Conservation (phyloP, 768 basidiomycete species). For the Mrakia gelida region DNA sequence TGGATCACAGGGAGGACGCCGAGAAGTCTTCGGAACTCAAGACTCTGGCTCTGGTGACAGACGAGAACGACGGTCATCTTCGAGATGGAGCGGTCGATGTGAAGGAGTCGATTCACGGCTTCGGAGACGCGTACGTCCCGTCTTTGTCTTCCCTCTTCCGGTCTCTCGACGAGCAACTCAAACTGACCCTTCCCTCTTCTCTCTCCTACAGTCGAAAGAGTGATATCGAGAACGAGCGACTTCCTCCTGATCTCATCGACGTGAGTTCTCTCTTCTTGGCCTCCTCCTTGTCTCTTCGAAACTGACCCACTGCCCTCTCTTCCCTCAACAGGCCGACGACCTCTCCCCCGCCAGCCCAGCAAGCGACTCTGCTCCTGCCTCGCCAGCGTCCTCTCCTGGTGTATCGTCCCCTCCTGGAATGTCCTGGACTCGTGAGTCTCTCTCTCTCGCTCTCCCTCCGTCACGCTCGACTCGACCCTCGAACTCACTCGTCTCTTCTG, state of each 20-base stretch:
- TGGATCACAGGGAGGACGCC: conserved; percentile 74
- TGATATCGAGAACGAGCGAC: conserved; percentile 96
- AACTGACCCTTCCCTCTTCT: background rate
- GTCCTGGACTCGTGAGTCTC: conserved; percentile 41
- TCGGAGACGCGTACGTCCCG: conserved; percentile 84
- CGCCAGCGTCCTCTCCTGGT: conserved; percentile 1
- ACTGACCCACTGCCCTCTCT: conserved; percentile 39
- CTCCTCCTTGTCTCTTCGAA: conserved; percentile 36
- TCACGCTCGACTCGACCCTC: conserved; percentile 54
- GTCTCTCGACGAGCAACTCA: background rate
- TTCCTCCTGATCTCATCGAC: conserved; percentile 91
- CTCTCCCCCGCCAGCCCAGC: conserved; percentile 20
- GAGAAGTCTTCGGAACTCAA: conserved; percentile 96
- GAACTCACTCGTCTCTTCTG: background rate
- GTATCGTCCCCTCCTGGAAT: conserved; percentile 1
- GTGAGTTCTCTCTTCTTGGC: conserved; percentile 57
- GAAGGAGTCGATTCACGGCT: conserved; percentile 85
- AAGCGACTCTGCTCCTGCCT: background rate
- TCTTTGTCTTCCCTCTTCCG: background rate
- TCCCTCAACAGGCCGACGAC: conserved; percentile 19
- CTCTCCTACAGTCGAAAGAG: conserved; percentile 67
- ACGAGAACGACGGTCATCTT: conserved; percentile 60
- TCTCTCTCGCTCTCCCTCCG: conserved; percentile 30
- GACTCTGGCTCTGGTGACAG: conserved; percentile 53
- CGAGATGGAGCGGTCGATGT: conserved; percentile 91